Evolutionary conservation across 2,329 filamentous ascomycete genomes (phyloP).

Genomic region (Fusarium protoensiforme): DNA sequence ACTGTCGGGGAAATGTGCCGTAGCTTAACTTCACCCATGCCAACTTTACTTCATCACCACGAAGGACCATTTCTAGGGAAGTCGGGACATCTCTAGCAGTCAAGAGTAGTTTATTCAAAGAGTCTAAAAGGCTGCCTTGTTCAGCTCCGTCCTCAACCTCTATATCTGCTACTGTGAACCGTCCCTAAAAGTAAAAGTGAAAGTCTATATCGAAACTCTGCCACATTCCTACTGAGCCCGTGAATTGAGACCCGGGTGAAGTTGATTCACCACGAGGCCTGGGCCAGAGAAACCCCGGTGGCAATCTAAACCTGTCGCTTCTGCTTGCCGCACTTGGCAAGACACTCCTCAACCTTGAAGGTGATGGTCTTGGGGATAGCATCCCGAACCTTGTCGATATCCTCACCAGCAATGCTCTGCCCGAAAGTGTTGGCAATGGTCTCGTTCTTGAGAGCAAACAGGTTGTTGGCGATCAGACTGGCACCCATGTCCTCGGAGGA

Average conservation of each 20-base stretch:
- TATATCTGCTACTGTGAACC: background rate
- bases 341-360: constrained; percentile 62
- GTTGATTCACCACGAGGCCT: background rate
- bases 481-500: constrained; percentile 62
- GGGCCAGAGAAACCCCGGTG: background rate
- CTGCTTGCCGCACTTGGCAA: constrained; percentile 47
- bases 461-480: constrained; percentile 59
- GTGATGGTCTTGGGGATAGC: constrained; percentile 58
- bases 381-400: constrained; percentile 56
- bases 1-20: background rate
- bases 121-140: background rate
- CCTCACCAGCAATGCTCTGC: constrained; percentile 56
- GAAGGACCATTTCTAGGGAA: background rate
- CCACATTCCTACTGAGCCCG: background rate
- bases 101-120: background rate
- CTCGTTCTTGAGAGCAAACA: constrained; percentile 57
- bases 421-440: constrained; percentile 59
- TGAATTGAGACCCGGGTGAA: background rate
- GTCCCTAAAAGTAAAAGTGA: background rate
- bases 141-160: background rate
- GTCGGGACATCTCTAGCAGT: background rate
- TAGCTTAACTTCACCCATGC: background rate
- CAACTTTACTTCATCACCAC: background rate
- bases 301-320: constrained; percentile 50
- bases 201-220: background rate